phyloP scores from a whole-genome alignment of 202 grass and related monocot genomes.

The Brachypodium distachyon region DNA sequence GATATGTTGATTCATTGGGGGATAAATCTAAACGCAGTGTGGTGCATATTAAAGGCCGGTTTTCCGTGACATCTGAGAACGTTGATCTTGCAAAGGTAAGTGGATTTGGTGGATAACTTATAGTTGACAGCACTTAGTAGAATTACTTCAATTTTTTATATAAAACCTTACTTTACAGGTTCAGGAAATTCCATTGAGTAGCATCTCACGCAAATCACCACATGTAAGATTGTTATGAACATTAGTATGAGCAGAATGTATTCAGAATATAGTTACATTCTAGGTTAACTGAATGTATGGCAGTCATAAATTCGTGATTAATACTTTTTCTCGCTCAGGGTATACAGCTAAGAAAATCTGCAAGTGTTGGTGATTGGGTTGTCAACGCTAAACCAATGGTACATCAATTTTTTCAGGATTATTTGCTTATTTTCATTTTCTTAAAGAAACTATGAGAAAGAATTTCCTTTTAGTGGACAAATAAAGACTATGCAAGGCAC shows the following conservation, averaged over 20 bases:
- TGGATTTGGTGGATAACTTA: slow-evolving; percentile 12
- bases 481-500: background rate
- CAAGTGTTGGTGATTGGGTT: slow-evolving; percentile 83
- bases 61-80: slow-evolving; percentile 99
- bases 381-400: slow-evolving; percentile 66
- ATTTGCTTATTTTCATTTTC: background rate
- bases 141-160: background rate
- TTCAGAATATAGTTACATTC: background rate
- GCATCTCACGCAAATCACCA: slow-evolving; percentile 49
- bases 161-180: slow-evolving; percentile 30
- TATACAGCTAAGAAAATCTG: slow-evolving; percentile 86
- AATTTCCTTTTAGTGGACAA: background rate
- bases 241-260: background rate
- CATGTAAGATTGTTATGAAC: slow-evolving; percentile 39
- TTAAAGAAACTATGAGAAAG: background rate
- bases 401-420: slow-evolving; percentile 22
- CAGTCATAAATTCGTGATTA: slow-evolving; percentile 13
- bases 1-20: slow-evolving; percentile 84
- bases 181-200: slow-evolving; percentile 68
- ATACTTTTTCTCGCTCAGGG: slow-evolving; percentile 41
- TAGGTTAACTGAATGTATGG: background rate
- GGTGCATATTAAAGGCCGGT: slow-evolving; percentile 98
- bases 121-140: background rate
- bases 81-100: slow-evolving; percentile 97
- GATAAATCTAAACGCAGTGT: slow-evolving; percentile 89